Percentiles rank a stretch among this genome's conserved stretches.
Conservation (phyloP, 2,329 filamentous ascomycete genomes). For the Teratosphaeria epicoccoides region DNA sequence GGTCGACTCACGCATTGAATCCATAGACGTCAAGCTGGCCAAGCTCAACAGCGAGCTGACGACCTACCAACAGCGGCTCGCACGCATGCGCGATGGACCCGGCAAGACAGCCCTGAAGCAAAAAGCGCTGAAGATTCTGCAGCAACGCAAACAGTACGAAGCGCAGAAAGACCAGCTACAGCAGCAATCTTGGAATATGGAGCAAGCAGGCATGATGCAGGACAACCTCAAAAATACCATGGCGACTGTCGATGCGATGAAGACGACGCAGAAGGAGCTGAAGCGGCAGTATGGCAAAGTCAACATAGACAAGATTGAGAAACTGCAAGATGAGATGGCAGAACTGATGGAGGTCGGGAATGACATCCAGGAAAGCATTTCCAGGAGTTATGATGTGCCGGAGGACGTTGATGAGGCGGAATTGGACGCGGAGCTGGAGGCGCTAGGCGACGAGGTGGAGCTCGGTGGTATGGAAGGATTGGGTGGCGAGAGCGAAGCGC, state of each 20-base stretch:
- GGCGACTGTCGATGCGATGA: constrained; percentile 96
- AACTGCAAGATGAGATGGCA: constrained; percentile 97
- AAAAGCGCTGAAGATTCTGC: constrained; percentile 87
- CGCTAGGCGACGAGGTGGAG: constrained; percentile 87
- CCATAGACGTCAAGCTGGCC: constrained; percentile 88
- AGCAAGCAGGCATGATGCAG: constrained; percentile 96
- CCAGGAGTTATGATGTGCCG: constrained; percentile 82
- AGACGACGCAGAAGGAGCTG: constrained; percentile 88
- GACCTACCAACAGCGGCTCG: constrained; percentile 75
- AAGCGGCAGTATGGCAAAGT: constrained; percentile 94
- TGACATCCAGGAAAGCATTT: constrained; percentile 93
- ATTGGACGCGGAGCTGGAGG: constrained; percentile 91
- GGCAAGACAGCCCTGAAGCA: constrained; percentile 88
- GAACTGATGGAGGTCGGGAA: constrained; percentile 96
- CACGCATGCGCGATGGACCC: constrained; percentile 90
- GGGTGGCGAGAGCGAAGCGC: constrained; percentile 48
- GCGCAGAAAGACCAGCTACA: constrained; percentile 86
- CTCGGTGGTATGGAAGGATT: constrained; percentile 55
- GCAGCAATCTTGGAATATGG: constrained; percentile 97
- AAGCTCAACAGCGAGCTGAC: constrained; percentile 82
- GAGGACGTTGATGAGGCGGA: constrained; percentile 97
- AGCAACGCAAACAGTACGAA: constrained; percentile 91
- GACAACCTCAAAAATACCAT: constrained; percentile 98
- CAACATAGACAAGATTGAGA: constrained; percentile 93
- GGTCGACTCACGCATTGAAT: constrained; percentile 71